Conservation (phyloP, 257 asterid genomes). For the Solanum tacnaense region DNA sequence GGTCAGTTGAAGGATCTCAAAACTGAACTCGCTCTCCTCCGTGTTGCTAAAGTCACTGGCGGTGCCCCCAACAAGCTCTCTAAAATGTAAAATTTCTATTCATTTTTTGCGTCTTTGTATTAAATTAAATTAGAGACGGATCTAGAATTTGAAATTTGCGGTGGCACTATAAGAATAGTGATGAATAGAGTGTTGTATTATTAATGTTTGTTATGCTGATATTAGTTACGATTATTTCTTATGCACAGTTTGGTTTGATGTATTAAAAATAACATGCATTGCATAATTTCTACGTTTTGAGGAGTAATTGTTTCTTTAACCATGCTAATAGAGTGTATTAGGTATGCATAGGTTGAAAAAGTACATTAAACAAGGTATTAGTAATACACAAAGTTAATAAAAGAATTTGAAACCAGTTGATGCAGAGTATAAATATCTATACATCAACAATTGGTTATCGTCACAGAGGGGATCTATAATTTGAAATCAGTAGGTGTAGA, state of each 20-base stretch:
- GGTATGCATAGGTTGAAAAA: background rate
- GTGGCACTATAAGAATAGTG: no score
- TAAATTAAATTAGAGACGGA: background rate
- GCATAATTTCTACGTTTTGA: no score
- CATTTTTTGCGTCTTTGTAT: background rate
- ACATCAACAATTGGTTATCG: background rate
- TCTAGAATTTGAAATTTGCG: background rate
- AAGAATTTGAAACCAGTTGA: background rate
- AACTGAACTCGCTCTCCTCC: slow-evolving; percentile 23
- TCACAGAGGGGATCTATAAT: no score
- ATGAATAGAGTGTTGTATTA: background rate
- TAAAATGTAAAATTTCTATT: slow-evolving; percentile 8
- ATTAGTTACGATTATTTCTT: no score
- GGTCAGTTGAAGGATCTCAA: slow-evolving; percentile 22
- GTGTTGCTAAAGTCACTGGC: slow-evolving; percentile 30
- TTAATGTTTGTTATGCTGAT: background rate
- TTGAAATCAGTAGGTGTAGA: background rate
- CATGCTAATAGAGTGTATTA: background rate
- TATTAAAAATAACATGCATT: no score
- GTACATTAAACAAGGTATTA: background rate
- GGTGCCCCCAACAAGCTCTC: slow-evolving; percentile 31
- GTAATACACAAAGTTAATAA: background rate
- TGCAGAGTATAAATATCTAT: background rate
- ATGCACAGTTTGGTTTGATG: no score
- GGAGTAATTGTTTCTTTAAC: no score